Percentiles rank a stretch among this genome's conserved stretches.
Conservation (phyloP, 2,329 filamentous ascomycete species). For the Aureobasidium namibiae region DNA sequence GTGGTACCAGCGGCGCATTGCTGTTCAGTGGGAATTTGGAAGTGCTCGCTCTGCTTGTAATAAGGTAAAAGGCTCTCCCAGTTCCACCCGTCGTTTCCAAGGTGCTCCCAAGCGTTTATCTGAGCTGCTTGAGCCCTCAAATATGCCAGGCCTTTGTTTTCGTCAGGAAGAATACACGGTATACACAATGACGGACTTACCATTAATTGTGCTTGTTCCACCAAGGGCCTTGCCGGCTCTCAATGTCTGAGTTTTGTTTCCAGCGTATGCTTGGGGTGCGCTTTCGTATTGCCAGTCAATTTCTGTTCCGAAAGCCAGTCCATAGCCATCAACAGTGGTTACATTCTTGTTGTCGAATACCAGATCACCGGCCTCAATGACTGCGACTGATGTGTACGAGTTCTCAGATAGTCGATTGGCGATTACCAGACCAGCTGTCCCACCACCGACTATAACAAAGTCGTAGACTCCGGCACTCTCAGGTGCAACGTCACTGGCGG, state of each 20-base stretch:
- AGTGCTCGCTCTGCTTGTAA: constrained; percentile 14
- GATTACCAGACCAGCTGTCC: constrained; percentile 78
- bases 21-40: neutral
- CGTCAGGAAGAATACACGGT: neutral
- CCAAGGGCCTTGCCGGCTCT: constrained; percentile 30
- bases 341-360: neutral
- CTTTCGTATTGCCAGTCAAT: constrained; percentile 10
- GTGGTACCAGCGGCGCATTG: neutral
- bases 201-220: constrained; percentile 33
- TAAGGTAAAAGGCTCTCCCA: constrained; percentile 14
- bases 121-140: neutral
- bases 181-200: neutral
- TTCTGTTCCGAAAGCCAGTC: neutral
- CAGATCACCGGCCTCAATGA: constrained; percentile 6
- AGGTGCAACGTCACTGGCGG: neutral
- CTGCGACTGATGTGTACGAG: constrained; percentile 32
- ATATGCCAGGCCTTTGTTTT: constrained; percentile 3
- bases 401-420: constrained; percentile 73
- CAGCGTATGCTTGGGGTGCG: constrained; percentile 41
- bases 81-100: constrained; percentile 8
- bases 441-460: constrained; percentile 78
- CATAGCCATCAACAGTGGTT: neutral
- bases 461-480: constrained; percentile 46
- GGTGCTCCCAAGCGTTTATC: constrained; percentile 7
- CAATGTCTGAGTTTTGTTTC: neutral